Percentiles rank a stretch among this genome's conserved stretches.
phyloP scores from a whole-genome alignment of 2,329 filamentous ascomycete genomes.

The Fusarium xyrophilum region DNA sequence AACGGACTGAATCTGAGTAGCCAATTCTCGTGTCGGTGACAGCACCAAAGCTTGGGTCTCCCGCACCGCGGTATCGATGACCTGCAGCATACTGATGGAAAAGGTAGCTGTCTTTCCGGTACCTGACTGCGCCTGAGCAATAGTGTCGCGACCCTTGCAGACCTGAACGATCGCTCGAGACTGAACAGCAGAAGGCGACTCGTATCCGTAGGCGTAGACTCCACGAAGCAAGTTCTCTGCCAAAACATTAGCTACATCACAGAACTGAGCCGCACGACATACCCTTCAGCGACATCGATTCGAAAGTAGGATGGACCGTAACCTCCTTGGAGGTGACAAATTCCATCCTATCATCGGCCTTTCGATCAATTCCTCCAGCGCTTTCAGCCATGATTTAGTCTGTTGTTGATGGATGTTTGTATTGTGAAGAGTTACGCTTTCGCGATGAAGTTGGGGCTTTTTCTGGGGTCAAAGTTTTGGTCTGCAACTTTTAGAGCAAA shows the following conservation, averaged over 20 bases:
- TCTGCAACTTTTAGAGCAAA: conserved; percentile 22
- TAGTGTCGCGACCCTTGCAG: conserved; percentile 98
- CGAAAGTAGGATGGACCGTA: conserved; percentile 90
- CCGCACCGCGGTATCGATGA: conserved; percentile 91
- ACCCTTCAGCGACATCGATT: conserved; percentile 95
- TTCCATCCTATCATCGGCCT: conserved; percentile 95
- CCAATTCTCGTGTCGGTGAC: conserved; percentile 94
- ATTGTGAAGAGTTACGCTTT: conserved; percentile 8
- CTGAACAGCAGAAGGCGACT: conserved; percentile 96
- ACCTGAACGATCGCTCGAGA: conserved; percentile 98
- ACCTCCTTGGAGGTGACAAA: conserved; percentile 99
- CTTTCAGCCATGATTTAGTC: conserved; percentile 80
- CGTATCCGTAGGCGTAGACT: conserved; percentile 98
- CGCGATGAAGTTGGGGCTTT: conserved; percentile 19
- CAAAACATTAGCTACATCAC: conserved; percentile 18
- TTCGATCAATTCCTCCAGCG: conserved; percentile 78
- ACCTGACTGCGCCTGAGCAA: conserved; percentile 96
- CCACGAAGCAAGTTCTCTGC: conserved; percentile 91
- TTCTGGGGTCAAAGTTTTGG: conserved; percentile 41
- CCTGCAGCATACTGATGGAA: conserved; percentile 93
- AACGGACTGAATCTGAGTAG: conserved; percentile 97
- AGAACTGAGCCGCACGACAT: conserved; percentile 28
- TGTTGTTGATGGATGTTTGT: conserved; percentile 1
- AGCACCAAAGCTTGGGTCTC: conserved; percentile 95
- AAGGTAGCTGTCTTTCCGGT: conserved; percentile 98